Evolutionary conservation across 768 basidiomycete species (phyloP).

Genomic region (Collybiopsis confluens): DNA sequence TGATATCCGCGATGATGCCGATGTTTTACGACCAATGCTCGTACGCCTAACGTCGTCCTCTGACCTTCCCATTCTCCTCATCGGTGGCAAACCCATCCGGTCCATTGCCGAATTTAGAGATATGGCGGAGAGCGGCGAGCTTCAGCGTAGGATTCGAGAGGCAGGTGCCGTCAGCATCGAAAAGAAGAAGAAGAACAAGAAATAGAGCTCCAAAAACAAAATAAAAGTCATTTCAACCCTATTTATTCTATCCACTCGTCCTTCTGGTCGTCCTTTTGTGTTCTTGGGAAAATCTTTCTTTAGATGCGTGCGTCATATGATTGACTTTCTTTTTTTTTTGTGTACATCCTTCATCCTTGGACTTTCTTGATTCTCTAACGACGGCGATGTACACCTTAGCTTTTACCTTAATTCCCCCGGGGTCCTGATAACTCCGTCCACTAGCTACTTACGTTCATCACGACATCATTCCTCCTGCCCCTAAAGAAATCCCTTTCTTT

Average conservation of each 20-base stretch:
- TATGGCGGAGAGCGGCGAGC: constrained; percentile 45
- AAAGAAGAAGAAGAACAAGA: constrained; percentile 41
- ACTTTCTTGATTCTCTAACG: no score
- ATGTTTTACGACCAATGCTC: constrained; percentile 59
- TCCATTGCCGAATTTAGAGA: constrained; percentile 47
- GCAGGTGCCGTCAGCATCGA: constrained; percentile 58
- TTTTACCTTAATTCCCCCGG: no score
- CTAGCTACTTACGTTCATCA: no score
- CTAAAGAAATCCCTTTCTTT: no score
- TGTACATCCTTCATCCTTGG: no score
- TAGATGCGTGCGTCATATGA: no score
- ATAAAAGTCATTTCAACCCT: background rate
- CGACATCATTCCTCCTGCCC: no score
- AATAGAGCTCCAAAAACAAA: background rate
- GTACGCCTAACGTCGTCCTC: constrained; percentile 50
- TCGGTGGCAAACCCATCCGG: constrained; percentile 60
- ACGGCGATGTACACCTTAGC: no score
- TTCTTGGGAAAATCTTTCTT: no score
- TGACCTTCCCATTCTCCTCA: constrained; percentile 62
- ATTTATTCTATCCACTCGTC: background rate
- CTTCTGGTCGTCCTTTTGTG: no score
- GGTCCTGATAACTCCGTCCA: no score
- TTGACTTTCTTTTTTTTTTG: no score
- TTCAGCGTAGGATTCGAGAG: constrained; percentile 43
- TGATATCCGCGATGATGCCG: constrained; percentile 67